Evolutionary conservation across 2,329 filamentous ascomycete species (phyloP).

Genomic region (Mycosphaerella arachidis): DNA sequence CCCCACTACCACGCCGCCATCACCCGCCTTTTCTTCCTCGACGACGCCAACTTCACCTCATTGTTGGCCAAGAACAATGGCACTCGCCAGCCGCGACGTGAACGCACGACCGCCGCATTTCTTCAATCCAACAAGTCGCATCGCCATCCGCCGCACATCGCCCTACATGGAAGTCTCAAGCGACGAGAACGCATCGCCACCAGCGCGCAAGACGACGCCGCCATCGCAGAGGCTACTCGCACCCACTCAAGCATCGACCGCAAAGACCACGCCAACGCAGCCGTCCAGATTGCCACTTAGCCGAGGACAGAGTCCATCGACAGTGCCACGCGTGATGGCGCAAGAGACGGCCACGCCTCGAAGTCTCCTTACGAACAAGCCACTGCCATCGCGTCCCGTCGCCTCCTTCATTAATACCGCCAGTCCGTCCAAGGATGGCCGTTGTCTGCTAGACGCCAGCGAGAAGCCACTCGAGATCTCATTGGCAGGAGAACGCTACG

Average conservation of each 20-base stretch:
- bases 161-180: not conserved
- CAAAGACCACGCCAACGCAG: slow-evolving; percentile 15
- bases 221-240: slow-evolving; percentile 10
- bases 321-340: not conserved
- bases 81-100: not conserved
- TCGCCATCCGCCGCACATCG: not conserved
- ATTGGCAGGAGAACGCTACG: slow-evolving; percentile 9
- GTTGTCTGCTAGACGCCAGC: slow-evolving; percentile 38
- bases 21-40: not conserved
- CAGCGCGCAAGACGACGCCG: not conserved
- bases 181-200: not conserved
- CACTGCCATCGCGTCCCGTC: slow-evolving; percentile 38
- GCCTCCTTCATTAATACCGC: slow-evolving; percentile 29
- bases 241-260: slow-evolving; percentile 27
- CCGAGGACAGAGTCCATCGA: slow-evolving; percentile 1
- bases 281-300: slow-evolving; percentile 32
- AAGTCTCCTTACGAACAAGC: slow-evolving; percentile 29
- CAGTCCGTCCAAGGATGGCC: slow-evolving; percentile 35
- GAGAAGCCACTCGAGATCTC: slow-evolving; percentile 27
- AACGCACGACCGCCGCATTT: not conserved
- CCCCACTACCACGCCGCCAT: not conserved
- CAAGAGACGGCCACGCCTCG: not conserved
- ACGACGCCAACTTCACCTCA: not conserved
- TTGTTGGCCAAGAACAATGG: not conserved
- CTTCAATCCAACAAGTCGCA: not conserved